Base-by-base conservation (phyloP, 306 rosid genomes). In the cucumber (Cucumis sativus) region DNA sequence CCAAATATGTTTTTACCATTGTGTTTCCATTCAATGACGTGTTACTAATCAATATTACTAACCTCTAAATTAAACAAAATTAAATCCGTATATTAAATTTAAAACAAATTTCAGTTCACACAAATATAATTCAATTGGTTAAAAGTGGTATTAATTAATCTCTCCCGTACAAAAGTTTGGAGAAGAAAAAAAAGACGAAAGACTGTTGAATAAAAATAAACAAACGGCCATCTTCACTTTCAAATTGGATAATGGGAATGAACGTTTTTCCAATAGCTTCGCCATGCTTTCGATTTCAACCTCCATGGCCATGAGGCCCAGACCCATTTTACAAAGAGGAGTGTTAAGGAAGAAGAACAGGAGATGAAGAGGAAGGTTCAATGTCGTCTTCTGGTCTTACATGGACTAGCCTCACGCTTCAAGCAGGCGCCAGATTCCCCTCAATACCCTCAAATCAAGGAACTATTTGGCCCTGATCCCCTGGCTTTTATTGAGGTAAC, bases 401-500 rank as follows among this genome's bases (percentile, higher is more conserved):
- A 89, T 92, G 1, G 98, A 93, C 10, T 93, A 93, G 80, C 98
- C 98, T 39, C 98, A 91, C 64, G 91, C 93, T 69, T 80, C 96
- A 43, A 87, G 97, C 52, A 95, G 98, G 43, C 96, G 97, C 80
- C 87, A 87, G 90, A 93, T 91, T 79, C 98, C 91, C 88, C 91
- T 47, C 88, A 87, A 77, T 87, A 91, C 83, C 96, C 98, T 84
- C 97, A 88, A 39, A 88, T 93, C 76, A 88, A 90, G 69, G 77
- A 88, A 28, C 94, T 93, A 17, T 88, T 93, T 75, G 96, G 98
- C 63, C 96, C 97, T 39, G 98, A 93, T 40, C 83, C 81, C 5
- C 79, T 70, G 80, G 90, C 97, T 21, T 84, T 88, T 60, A 82
- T 84, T 74, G 90, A 91, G 96, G 98, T 93, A 5, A 7, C 65